Evolutionary conservation across 2,329 filamentous ascomycete genomes (phyloP).

Genomic region (Pseudocercospora vitis): DNA sequence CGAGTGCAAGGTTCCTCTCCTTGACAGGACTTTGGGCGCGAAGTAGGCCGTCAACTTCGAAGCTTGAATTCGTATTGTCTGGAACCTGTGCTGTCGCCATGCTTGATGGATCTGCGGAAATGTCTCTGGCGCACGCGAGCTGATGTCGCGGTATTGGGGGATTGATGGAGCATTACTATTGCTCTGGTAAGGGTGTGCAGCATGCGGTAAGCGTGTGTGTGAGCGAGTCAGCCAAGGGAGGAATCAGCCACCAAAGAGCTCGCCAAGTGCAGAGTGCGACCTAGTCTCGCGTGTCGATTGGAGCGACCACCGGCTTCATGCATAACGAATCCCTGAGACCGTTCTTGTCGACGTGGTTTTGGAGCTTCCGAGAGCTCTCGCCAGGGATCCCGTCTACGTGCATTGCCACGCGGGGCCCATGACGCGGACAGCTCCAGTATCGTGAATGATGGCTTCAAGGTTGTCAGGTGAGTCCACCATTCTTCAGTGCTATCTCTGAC

Average conservation of each 20-base stretch:
- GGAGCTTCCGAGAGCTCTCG: slow-evolving; percentile 3
- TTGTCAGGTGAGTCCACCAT: no score
- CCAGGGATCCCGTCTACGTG: neutral
- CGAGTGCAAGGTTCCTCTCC: slow-evolving; percentile 11
- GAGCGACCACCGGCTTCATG: slow-evolving; percentile 1
- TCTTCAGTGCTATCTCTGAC: no score
- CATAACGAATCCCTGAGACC: neutral
- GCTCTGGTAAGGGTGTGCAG: neutral
- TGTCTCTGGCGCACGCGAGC: neutral
- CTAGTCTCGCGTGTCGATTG: neutral
- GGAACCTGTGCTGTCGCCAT: neutral
- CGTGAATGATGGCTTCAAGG: no score
- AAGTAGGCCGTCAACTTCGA: slow-evolving; percentile 12
- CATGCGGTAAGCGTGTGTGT: slow-evolving; percentile 5
- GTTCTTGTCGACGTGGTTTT: neutral
- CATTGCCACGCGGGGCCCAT: neutral
- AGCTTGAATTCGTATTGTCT: slow-evolving; percentile 3
- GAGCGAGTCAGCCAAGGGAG: neutral
- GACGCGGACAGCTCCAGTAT: neutral
- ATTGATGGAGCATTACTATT: neutral
- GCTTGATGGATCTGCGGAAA: neutral
- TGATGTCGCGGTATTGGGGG: neutral
- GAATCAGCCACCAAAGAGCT: neutral
- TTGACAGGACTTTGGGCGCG: slow-evolving; percentile 5
- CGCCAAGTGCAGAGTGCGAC: slow-evolving; percentile 1